These are phyloP conservation scores for Penicillium nucicola DNA, from an alignment of 495 filamentous ascomycete genomes.

Conservation along the genomic window DNA sequence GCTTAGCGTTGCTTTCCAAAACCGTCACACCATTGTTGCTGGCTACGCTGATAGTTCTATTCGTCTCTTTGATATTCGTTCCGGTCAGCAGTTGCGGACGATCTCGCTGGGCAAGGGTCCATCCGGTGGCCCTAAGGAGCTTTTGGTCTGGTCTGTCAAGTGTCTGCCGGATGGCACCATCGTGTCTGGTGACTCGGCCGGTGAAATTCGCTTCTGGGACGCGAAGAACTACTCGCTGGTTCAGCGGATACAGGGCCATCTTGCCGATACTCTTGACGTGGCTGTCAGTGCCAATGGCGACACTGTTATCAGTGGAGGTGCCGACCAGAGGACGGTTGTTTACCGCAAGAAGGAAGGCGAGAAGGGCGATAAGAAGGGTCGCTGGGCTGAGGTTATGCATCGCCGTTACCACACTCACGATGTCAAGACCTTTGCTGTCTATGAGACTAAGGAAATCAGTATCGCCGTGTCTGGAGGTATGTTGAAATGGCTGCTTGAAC, in stretches of 20 bases:
- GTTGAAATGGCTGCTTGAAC: conserved; percentile 11
- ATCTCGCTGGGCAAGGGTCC: conserved; percentile 83
- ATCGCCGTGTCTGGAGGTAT: conserved; percentile 89
- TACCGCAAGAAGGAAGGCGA: conserved; percentile 60
- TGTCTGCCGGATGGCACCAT: conserved; percentile 83
- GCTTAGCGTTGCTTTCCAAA: conserved; percentile 85
- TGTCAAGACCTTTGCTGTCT: conserved; percentile 91
- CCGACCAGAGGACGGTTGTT: conserved; percentile 80
- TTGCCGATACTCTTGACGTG: conserved; percentile 86
- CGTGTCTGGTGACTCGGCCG: conserved; percentile 91
- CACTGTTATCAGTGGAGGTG: conserved; percentile 85
- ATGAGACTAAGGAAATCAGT: conserved; percentile 77
- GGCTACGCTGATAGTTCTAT: conserved; percentile 93
- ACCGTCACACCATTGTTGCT: conserved; percentile 75
- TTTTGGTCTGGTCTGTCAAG: conserved; percentile 90
- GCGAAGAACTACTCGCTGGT: conserved; percentile 82
- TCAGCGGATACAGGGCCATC: conserved; percentile 80
- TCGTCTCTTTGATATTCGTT: conserved; percentile 82
- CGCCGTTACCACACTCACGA: conserved; percentile 84
- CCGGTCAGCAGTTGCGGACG: conserved; percentile 65
- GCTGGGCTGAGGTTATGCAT: conserved; percentile 85
- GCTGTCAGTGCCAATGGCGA: conserved; percentile 75
- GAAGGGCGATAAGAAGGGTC: conserved; percentile 51
- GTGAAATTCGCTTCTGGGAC: conserved; percentile 90
- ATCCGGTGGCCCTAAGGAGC: conserved; percentile 71